Evolutionary conservation across 345 rosid species (phyloP), one percentile per base, ranked within the genome.

Genomic region (Anacardium occidentale): DNA sequence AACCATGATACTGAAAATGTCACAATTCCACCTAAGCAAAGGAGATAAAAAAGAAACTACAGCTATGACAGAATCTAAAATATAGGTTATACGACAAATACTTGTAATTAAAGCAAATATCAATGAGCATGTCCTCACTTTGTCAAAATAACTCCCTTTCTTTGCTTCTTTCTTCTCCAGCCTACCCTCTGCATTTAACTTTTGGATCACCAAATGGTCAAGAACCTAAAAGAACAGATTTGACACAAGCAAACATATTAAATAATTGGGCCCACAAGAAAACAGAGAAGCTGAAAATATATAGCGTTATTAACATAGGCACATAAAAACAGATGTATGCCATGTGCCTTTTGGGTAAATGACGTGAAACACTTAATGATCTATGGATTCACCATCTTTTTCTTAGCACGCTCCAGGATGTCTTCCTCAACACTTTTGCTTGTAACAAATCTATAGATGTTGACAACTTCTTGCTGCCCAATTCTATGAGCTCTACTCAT

Each of bases 401-500:
- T 90, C 82, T 96, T 96, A 25, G 99, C 99, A 68, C 99, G 86
- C 84, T 96, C 99, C 77, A 96, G 85, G 75, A 96, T 96, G 74
- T 96, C 97, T 80, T 96, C 99, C 87, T 96, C 99, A 0, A 96
- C 97, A 82, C 99, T 96, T 83, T 90, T 96, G 90, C 97, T 93
- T 26, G 96, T 96, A 75, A 93, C 98, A 89, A 96, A 96, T 81
- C 99, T 88, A 82, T 96, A 96, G 64, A 96, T 93, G 79, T 96
- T 96, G 50, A 96, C 99, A 55, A 96, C 98, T 44, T 93, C 98
- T 83, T 89, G 99, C 76, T 96, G 99, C 75, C 99, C 99, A 79
- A 96, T 96, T 85, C 99, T 88, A 77, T 96, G 99, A 75, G 99
- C 99, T 88, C 98, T 92, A 74, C 99, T 96, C 98, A 96, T 93